Evolutionary conservation across 1,284 basidiomycete genomes (phyloP), one percentile per base, ranked within the genome.

Genomic region (Fomes fomentarius): DNA sequence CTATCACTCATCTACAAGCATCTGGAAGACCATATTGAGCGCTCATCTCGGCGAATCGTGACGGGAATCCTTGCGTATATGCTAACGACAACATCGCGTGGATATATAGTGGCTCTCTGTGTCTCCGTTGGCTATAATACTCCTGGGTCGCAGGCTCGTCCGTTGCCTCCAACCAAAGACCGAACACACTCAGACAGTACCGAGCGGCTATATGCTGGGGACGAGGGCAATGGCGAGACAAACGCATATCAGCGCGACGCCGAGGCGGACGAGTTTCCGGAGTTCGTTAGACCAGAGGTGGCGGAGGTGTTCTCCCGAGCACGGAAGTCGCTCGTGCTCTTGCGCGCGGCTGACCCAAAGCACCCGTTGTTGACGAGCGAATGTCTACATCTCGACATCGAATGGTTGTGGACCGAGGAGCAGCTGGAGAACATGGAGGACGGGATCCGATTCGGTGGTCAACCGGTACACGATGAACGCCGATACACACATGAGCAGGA

Each of bases 331-430:
- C 70, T 93, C 7, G 74, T 77, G 25, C 71, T 93, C 3, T 74
- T 92, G 0, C 76, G 75, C 44, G 75, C 78, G 19, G 86, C 89
- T 5, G 73, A 81, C 54, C 82, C 87, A 6, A 76, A 82, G 45
- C 84, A 89, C 63, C 75, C 76, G 0, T 65, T 88, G 5, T 69
- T 89, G 21, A 70, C 62, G 21, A 57, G 60, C 4, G 59, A 67
- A 10, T 47, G 54, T 22, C 39, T 58, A 8, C 71, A 67, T 12
- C 66, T 62, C 22, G 67, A 67, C n/a, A 73, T 89, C 1, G 64
- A 68, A 3, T 92, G 89, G 90, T 69, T 86, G 42, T 93, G 90
- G 90, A 78, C 78, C 0, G 68, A 75, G 49, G 69, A 75, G 11
- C 77, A 80, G 31, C 74, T 91, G 11, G 66, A 76, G 22, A 69